phyloP scores from a whole-genome alignment of 345 rosid species.

The Bretschneidera sinensis region DNA sequence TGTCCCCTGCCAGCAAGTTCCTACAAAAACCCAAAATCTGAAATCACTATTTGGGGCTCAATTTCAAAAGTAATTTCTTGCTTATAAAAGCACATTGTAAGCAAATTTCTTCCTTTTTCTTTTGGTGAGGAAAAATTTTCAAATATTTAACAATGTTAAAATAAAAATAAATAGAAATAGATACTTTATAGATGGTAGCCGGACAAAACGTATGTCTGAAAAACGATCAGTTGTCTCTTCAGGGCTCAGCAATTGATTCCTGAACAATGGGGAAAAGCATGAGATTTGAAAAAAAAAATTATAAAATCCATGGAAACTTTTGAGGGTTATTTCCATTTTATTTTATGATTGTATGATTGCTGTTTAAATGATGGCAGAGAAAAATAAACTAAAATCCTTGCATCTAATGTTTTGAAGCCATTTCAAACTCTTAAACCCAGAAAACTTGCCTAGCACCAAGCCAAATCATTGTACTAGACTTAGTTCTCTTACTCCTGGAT shows the following conservation, averaged over 20 bases:
- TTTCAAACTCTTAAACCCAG: neutral
- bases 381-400: too few species aligned
- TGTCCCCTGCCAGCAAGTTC: conserved; percentile 71
- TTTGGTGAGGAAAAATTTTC: too few species aligned
- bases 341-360: too few species aligned
- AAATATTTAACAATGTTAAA: neutral
- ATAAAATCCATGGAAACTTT: neutral
- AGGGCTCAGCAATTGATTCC: conserved; percentile 61
- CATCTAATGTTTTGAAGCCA: neutral
- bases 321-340: neutral
- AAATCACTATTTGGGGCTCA: conserved; percentile 6
- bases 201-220: conserved; percentile 77
- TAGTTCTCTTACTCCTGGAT: neutral
- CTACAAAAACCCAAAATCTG: conserved; percentile 30
- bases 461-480: neutral
- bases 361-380: too few species aligned
- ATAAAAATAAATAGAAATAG: neutral
- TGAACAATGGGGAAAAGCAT: conserved; percentile 12
- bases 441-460: neutral
- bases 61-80: neutral
- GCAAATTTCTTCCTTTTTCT: neutral
- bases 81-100: neutral
- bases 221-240: conserved; percentile 59
- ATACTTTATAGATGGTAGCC: conserved; percentile 65
- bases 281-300: neutral